Conservation (phyloP, 768 basidiomycete species). For the Macrolepiota dolichaula region DNA sequence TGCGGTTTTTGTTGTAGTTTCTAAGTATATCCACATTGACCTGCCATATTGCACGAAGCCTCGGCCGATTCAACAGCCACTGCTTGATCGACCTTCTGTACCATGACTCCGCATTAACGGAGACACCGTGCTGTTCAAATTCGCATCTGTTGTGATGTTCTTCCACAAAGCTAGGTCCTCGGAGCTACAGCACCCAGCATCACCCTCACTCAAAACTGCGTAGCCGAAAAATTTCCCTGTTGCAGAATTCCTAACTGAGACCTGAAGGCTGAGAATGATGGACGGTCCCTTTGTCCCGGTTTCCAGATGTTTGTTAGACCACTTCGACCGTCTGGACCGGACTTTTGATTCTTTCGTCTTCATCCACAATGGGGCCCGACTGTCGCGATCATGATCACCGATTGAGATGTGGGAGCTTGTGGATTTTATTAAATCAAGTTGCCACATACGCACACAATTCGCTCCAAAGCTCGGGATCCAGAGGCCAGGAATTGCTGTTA, state of each 20-base stretch:
- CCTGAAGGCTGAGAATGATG: neutral
- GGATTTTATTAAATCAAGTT: neutral
- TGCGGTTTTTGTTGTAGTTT: slow-evolving; percentile 6
- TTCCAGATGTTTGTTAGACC: neutral
- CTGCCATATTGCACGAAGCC: neutral
- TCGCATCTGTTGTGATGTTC: neutral
- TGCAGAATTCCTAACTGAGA: neutral
- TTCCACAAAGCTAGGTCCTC: neutral
- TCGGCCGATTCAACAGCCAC: neutral
- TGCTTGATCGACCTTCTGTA: neutral
- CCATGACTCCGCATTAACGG: slow-evolving; percentile 4
- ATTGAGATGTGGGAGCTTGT: neutral
- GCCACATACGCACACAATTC: neutral
- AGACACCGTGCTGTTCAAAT: neutral
- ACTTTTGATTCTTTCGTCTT: neutral
- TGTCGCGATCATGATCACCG: neutral
- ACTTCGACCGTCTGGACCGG: slow-evolving; percentile 1
- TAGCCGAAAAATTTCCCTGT: neutral
- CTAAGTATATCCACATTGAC: neutral
- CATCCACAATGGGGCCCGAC: neutral
- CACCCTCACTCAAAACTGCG: neutral
- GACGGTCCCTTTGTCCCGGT: neutral
- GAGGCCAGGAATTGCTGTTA: neutral
- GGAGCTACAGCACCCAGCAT: neutral
- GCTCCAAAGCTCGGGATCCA: neutral